Conservation (phyloP, 1,139 yeast genomes). For the Pichia sp. region DNA sequence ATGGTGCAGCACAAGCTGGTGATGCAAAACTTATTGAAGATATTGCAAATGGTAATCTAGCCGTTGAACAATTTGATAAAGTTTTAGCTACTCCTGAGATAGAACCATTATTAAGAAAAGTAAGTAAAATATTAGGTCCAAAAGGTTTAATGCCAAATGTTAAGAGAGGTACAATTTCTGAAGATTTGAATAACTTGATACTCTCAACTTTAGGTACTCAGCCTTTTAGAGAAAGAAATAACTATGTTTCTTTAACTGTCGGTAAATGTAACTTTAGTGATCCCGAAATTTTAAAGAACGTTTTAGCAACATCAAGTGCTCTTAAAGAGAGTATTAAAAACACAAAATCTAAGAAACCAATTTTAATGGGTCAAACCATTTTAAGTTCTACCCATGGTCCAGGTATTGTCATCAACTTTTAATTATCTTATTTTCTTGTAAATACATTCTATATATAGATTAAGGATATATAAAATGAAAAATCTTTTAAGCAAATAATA, state of each 20-base stretch:
- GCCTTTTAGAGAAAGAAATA: slow-evolving; percentile 65
- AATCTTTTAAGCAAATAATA: too few relatives aligned
- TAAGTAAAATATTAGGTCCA: slow-evolving; percentile 82
- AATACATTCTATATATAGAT: slow-evolving; percentile 2
- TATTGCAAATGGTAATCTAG: slow-evolving; percentile 45
- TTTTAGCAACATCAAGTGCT: slow-evolving; percentile 63
- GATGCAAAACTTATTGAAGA: slow-evolving; percentile 64
- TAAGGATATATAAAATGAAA: not conserved
- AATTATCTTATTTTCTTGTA: slow-evolving; percentile 10
- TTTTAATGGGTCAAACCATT: slow-evolving; percentile 63
- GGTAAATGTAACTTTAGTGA: slow-evolving; percentile 80
- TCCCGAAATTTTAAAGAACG: slow-evolving; percentile 64
- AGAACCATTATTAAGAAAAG: slow-evolving; percentile 47
- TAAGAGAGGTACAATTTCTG: slow-evolving; percentile 81
- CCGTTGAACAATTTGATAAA: slow-evolving; percentile 57
- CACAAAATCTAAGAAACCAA: slow-evolving; percentile 59
- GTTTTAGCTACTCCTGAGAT: slow-evolving; percentile 85
- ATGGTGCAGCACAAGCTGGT: slow-evolving; percentile 62
- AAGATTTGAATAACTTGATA: slow-evolving; percentile 53
- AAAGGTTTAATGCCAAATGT: slow-evolving; percentile 83
- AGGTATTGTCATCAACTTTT: slow-evolving; percentile 63
- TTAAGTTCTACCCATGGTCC: slow-evolving; percentile 77
- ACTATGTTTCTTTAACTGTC: slow-evolving; percentile 58
- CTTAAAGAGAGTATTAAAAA: slow-evolving; percentile 52
- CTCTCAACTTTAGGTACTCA: slow-evolving; percentile 56